A percentile compares a stretch with the other conserved stretches of the same genome.
Conservation (phyloP, 768 basidiomycete species). For the Boletus patriciae region DNA sequence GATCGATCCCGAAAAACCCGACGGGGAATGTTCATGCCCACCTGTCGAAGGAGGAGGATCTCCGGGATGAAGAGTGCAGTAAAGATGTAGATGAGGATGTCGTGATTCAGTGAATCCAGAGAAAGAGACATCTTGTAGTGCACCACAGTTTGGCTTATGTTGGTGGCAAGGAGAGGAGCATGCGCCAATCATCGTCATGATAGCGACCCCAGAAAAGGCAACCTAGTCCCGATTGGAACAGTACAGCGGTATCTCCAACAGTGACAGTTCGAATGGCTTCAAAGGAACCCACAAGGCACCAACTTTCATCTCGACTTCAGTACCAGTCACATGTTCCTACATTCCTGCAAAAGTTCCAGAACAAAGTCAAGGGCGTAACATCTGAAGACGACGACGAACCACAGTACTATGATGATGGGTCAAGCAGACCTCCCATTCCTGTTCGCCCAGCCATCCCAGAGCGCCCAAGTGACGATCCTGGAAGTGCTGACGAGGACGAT, state of each 20-base stretch:
- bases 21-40: conserved; percentile 19
- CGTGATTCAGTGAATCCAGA: conserved; percentile 35
- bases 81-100: conserved; percentile 40
- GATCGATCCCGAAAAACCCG: background rate
- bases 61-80: conserved; percentile 39
- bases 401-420: conserved; percentile 63
- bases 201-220: conserved; percentile 18
- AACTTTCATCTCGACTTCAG: conserved; percentile 68
- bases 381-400: conserved; percentile 50
- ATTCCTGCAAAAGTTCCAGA: conserved; percentile 67
- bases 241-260: background rate
- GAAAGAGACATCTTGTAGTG: conserved; percentile 18
- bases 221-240: background rate
- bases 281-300: conserved; percentile 68
- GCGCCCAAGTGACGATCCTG: conserved; percentile 64
- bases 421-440: conserved; percentile 73
- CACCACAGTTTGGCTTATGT: background rate
- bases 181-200: too few species aligned
- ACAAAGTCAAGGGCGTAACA: conserved; percentile 53
- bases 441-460: conserved; percentile 69
- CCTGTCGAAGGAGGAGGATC: conserved; percentile 45
- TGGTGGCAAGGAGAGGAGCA: background rate
- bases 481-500: conserved; percentile 70
- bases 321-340: conserved; percentile 61
- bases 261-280: conserved; percentile 31